Base-by-base conservation (phyloP, 768 basidiomycete species). In the Gelatoporia subvermispora region DNA sequence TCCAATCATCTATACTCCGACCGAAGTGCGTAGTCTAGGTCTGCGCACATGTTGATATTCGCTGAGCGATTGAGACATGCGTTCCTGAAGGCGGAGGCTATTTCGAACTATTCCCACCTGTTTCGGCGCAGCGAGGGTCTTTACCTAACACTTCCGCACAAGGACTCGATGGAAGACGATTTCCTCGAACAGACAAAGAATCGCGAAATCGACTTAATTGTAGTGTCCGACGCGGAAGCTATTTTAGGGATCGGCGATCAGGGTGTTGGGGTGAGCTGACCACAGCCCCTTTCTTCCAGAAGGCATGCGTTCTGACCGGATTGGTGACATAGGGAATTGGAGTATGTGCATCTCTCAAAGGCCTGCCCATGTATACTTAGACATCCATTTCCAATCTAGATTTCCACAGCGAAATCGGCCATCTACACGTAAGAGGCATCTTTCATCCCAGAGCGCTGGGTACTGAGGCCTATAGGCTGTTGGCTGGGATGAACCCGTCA, bases 201-300 rank as follows among this genome's bases (percentile, higher is more conserved):
- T 9, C 67, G 74, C n/a, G 68, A 82, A 17, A 79, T 93, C 46
- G 85, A 93, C 51, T 71, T 93, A 23, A 72, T 94, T 46, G 88
- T 93, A 22, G 85, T 84, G 42, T 87, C 88, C 0, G 92, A 94
- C 62, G 80, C 84, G 3, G 90, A 92, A 56, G 85, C 87, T 2
- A 93, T 93, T 51, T 69, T 94, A 11, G 91, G 91, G 17, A 82
- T 84, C 48, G 82, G 81, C 44, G 81, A 82, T 56, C 79, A 81
- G 61, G 83, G 91, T 49, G 89, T 92, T 38, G 78, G 80, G 53
- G 82, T 83, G 63, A 20, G 73, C 48, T n/a, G 16, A 7, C 1
- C 17, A 31, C 23, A n/a, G 22, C n/a, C 18, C 5, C 35, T 28
- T 7, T 21, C 13, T 16, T 24, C 34, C 18, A 24, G 7, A n/a